Conservation (phyloP, 768 basidiomycete species). For the Sutorius australiensis region DNA sequence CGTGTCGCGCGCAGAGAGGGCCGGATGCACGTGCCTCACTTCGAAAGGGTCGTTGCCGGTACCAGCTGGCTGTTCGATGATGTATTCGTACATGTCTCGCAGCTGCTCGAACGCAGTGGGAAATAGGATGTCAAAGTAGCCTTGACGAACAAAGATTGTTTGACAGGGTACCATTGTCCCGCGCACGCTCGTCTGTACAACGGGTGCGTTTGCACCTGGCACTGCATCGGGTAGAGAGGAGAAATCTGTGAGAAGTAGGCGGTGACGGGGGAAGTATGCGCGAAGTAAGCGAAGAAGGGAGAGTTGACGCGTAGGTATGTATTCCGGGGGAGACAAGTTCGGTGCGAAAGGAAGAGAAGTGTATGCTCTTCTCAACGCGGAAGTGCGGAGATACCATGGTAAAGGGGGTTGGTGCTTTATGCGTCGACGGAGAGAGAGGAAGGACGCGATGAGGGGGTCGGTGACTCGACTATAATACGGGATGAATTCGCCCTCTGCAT, state of each 20-base stretch:
- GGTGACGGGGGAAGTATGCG: conserved; percentile 82
- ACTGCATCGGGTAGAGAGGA: conserved; percentile 83
- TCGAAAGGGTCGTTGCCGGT: conserved; percentile 12
- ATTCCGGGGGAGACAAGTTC: conserved; percentile 85
- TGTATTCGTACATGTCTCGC: conserved; percentile 86
- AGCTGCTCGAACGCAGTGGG: conserved; percentile 86
- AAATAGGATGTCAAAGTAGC: conserved; percentile 99
- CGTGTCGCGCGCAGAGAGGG: conserved; percentile 50
- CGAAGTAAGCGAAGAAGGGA: conserved; percentile 81
- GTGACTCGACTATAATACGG: conserved; percentile 78
- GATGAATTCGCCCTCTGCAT: conserved; percentile 76
- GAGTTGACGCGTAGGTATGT: conserved; percentile 87
- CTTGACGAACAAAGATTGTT: conserved; percentile 89
- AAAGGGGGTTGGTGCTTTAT: conserved; percentile 58
- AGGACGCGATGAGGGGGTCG: conserved; percentile 80
- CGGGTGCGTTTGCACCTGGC: conserved; percentile 65
- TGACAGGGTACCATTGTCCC: conserved; percentile 84
- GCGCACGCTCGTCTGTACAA: conserved; percentile 90
- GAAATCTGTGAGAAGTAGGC: conserved; percentile 94
- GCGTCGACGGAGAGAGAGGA: conserved; percentile 63
- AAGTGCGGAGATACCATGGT: conserved; percentile 50
- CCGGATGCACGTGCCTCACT: conserved; percentile 37
- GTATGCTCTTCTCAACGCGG: conserved; percentile 61
- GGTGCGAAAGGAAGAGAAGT: conserved; percentile 79
- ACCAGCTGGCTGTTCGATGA: conserved; percentile 59